These are phyloP conservation scores for Rhizopogon salebrosus DNA, from an alignment of 768 basidiomycete genomes.

Conservation along the genomic window DNA sequence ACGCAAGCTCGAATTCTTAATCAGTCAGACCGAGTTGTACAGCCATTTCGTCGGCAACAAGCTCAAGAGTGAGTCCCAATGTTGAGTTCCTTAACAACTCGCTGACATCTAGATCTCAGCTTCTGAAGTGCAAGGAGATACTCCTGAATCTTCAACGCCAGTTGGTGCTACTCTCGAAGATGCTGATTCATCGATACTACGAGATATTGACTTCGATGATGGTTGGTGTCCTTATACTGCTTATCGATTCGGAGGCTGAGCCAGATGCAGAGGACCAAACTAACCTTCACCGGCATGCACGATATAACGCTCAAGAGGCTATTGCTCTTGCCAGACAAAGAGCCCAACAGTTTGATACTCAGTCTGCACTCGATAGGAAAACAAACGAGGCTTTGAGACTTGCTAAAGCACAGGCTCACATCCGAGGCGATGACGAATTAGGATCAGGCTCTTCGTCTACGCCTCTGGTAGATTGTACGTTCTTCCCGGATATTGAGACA, in stretches of 20 bases:
- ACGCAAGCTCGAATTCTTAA: slow-evolving; percentile 95
- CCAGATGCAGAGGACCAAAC: slow-evolving; percentile 69
- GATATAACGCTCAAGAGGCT: slow-evolving; percentile 86
- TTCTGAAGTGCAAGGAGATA: slow-evolving; percentile 68
- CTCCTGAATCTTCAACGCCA: slow-evolving; percentile 39
- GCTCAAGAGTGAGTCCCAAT: slow-evolving; percentile 63
- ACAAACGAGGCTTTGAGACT: slow-evolving; percentile 72
- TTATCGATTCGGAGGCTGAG: slow-evolving; percentile 2
- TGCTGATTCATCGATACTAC: slow-evolving; percentile 45
- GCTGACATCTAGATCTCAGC: slow-evolving; percentile 38
- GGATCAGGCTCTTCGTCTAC: slow-evolving; percentile 27
- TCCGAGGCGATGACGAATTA: slow-evolving; percentile 41
- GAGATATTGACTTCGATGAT: slow-evolving; percentile 87
- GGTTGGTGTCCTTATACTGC: slow-evolving; percentile 42
- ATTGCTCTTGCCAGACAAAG: slow-evolving; percentile 71
- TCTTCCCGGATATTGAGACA: not conserved
- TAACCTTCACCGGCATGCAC: slow-evolving; percentile 81
- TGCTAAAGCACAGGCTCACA: slow-evolving; percentile 48
- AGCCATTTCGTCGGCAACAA: slow-evolving; percentile 99
- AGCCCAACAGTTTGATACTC: slow-evolving; percentile 81
- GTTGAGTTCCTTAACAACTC: not conserved
- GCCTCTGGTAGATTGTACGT: slow-evolving; percentile 71
- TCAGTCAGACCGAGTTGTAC: slow-evolving; percentile 97
- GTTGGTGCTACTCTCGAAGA: slow-evolving; percentile 56
- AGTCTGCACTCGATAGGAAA: slow-evolving; percentile 76